Evolutionary conservation across 139 green algal genomes (phyloP).

Genomic region (Penium margaritaceum): DNA sequence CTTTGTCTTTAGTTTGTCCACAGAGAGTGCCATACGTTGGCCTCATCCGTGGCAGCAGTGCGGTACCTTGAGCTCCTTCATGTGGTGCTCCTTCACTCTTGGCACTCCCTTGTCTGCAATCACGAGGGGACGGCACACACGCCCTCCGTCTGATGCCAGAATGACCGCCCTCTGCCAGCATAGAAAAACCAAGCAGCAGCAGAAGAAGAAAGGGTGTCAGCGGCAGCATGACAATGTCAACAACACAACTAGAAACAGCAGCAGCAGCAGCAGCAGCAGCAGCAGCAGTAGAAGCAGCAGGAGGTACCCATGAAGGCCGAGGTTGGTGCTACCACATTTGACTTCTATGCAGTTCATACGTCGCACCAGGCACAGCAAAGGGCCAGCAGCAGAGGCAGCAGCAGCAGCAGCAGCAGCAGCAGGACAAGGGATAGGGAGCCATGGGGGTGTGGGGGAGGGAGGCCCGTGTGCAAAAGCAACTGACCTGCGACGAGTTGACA

Average conservation of each 20-base stretch:
- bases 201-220: neutral
- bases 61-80: slow-evolving; percentile 60
- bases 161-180: slow-evolving; percentile 65
- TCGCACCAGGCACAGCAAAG: too few species aligned
- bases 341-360: too few species aligned
- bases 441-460: too few species aligned
- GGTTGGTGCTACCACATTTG: too few species aligned
- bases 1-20: too few species aligned
- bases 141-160: slow-evolving; percentile 76
- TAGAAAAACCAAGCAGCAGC: slow-evolving; percentile 40
- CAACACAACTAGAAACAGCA: neutral
- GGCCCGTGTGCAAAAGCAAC: too few species aligned
- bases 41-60: too few species aligned
- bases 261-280: neutral
- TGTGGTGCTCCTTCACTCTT: slow-evolving; percentile 69
- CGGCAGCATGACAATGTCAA: neutral
- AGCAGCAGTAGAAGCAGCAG: neutral
- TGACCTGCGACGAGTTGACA: slow-evolving; percentile 43
- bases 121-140: slow-evolving; percentile 94
- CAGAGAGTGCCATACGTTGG: too few species aligned
- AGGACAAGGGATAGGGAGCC: neutral
- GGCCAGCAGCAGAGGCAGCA: too few species aligned
- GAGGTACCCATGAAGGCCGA: too few species aligned
- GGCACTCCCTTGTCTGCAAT: slow-evolving; percentile 85
- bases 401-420: too few species aligned